A percentile compares a stretch with the other conserved stretches of the same genome.
Conservation (phyloP, 305 asterid species). For the Solanum aculeatissimum region DNA sequence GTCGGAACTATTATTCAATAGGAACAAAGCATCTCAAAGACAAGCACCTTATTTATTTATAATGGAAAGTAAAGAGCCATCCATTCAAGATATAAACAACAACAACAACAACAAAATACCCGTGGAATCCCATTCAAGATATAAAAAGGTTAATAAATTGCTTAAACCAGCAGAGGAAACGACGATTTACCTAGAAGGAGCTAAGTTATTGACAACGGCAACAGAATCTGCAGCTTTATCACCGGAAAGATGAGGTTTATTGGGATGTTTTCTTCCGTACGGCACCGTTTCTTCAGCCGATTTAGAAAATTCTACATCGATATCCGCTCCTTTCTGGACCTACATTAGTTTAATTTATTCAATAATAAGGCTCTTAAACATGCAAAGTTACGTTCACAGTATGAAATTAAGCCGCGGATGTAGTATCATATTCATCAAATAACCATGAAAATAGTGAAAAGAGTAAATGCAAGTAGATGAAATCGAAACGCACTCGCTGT, state of each 20-base stretch:
- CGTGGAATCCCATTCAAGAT: background rate
- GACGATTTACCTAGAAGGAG: constrained; percentile 44
- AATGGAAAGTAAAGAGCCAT: background rate
- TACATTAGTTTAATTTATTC: constrained; percentile 20
- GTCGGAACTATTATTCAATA: background rate
- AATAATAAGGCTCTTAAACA: background rate
- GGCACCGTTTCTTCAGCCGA: constrained; percentile 34
- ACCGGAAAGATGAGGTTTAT: constrained; percentile 29
- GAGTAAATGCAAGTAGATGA: background rate
- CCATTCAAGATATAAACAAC: background rate
- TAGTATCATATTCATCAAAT: background rate
- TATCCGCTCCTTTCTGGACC: constrained; percentile 37
- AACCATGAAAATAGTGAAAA: background rate
- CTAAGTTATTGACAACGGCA: constrained; percentile 31
- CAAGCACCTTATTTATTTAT: background rate
- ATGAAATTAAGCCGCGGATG: background rate
- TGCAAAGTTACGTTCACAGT: background rate
- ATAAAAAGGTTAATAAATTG: background rate
- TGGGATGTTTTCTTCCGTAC: constrained; percentile 22
- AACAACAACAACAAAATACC: too few species aligned
- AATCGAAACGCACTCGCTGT: constrained; percentile 43
- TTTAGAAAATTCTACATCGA: constrained; percentile 36
- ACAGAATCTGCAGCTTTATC: constrained; percentile 24
- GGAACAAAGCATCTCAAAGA: background rate
- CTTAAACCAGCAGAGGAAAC: background rate